A percentile compares a stretch with the other conserved stretches of the same genome.
Conservation (phyloP, 2,329 filamentous ascomycete genomes). For the Lachnellula occidentalis region DNA sequence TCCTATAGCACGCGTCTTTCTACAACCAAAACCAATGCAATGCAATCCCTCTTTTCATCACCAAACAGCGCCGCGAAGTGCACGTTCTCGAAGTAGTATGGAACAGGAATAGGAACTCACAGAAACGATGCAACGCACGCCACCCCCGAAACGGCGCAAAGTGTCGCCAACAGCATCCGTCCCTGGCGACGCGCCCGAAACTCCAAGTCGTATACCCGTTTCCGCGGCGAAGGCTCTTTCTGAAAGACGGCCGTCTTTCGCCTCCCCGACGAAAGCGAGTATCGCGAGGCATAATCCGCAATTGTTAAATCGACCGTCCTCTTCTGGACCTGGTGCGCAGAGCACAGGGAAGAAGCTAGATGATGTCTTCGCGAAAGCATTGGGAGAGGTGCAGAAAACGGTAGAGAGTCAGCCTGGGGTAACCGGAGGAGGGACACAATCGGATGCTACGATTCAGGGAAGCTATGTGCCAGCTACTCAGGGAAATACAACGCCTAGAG, state of each 20-base stretch:
- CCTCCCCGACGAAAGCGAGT: conserved; percentile 62
- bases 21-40: conserved; percentile 4
- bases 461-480: conserved; percentile 6
- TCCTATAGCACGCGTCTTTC: conserved; percentile 16
- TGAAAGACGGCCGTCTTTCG: conserved; percentile 49
- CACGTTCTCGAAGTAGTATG: conserved; percentile 8
- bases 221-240: conserved; percentile 26
- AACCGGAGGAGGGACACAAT: not conserved
- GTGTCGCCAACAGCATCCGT: conserved; percentile 50
- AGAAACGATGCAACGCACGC: conserved; percentile 43
- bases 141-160: conserved; percentile 59
- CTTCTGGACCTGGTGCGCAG: conserved; percentile 34
- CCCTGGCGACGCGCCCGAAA: conserved; percentile 37
- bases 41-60: not conserved
- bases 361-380: conserved; percentile 25
- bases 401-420: not conserved
- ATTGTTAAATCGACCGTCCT: conserved; percentile 41
- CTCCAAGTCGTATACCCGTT: conserved; percentile 30
- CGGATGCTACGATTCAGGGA: not conserved
- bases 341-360: conserved; percentile 28
- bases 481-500: conserved; percentile 8
- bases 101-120: not conserved
- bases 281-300: conserved; percentile 56
- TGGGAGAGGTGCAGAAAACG: conserved; percentile 12
- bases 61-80: not conserved